Percentiles rank a stretch among this genome's conserved stretches.
Conservation (phyloP, 2,329 filamentous ascomycete species). For the Aspergillus uvarum region DNA sequence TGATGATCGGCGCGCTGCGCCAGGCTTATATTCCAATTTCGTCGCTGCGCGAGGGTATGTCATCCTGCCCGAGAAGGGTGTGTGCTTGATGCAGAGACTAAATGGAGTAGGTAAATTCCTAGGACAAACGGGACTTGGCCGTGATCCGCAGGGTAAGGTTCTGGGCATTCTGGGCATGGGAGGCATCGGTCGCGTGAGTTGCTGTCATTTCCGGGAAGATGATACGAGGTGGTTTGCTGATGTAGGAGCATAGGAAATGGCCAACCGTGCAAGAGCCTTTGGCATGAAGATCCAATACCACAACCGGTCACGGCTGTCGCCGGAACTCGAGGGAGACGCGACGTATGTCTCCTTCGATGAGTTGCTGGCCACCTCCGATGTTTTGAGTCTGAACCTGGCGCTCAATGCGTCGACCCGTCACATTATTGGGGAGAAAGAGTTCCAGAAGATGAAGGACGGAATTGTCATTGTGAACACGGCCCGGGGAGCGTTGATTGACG, state of each 20-base stretch:
- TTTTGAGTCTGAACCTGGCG: conserved; percentile 48
- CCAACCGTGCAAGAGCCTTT: conserved; percentile 45
- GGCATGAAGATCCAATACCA: conserved; percentile 51
- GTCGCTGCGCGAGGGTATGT: conserved; percentile 42
- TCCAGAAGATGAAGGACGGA: conserved; percentile 47
- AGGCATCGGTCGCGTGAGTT: conserved; percentile 47
- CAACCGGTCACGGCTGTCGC: conserved; percentile 44
- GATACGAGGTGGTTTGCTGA: neutral
- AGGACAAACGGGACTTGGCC: conserved; percentile 44
- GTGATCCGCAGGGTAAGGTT: conserved; percentile 47
- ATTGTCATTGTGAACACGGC: conserved; percentile 48
- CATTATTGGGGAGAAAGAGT: conserved; percentile 48
- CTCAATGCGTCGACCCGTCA: conserved; percentile 47
- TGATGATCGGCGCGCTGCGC: conserved; percentile 49
- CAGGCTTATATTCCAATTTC: conserved; percentile 44
- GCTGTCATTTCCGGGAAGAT: neutral
- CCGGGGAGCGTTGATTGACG: conserved; percentile 47
- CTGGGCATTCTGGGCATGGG: conserved; percentile 51
- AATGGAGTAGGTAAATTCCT: conserved; percentile 39
- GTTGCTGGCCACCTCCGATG: conserved; percentile 46
- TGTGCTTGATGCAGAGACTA: neutral
- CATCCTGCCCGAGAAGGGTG: no score
- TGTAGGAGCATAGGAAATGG: conserved; percentile 41
- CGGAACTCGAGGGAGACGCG: conserved; percentile 43
- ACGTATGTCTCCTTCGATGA: conserved; percentile 49